These are phyloP conservation scores for Colletotrichum orchidophilum DNA, from an alignment of 2,329 filamentous ascomycete genomes.

Conservation along the genomic window DNA sequence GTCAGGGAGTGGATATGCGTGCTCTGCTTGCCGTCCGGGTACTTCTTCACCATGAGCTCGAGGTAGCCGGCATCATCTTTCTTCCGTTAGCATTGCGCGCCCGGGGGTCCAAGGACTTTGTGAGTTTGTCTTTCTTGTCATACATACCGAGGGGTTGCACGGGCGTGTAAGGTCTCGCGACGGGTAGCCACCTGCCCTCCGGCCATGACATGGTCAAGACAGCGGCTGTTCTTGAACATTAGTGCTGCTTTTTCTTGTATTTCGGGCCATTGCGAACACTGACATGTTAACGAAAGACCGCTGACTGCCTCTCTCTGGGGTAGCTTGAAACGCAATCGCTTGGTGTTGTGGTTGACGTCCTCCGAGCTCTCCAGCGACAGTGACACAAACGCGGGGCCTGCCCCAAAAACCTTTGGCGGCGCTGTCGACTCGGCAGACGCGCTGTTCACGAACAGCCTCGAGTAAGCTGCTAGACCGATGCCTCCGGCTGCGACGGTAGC, in stretches of 20 bases:
- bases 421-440: slow-evolving; percentile 27
- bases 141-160: slow-evolving; percentile 62
- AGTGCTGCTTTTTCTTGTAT: slow-evolving; percentile 76
- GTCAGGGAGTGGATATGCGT: slow-evolving; percentile 71
- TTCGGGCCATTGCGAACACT: slow-evolving; percentile 89
- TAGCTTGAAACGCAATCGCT: slow-evolving; percentile 88
- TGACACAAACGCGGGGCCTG: slow-evolving; percentile 69
- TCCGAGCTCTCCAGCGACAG: slow-evolving; percentile 83
- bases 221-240: slow-evolving; percentile 29
- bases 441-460: slow-evolving; percentile 36
- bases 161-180: slow-evolving; percentile 74
- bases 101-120: not conserved
- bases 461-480: slow-evolving; percentile 28
- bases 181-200: slow-evolving; percentile 64
- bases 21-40: slow-evolving; percentile 72
- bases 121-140: not conserved
- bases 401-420: slow-evolving; percentile 41
- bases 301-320: slow-evolving; percentile 86
- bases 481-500: slow-evolving; percentile 35
- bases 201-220: slow-evolving; percentile 56
- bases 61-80: slow-evolving; percentile 66
- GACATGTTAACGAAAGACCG: slow-evolving; percentile 84
- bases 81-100: not conserved
- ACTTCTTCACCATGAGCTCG: slow-evolving; percentile 74
- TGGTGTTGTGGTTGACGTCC: slow-evolving; percentile 91